Conservation (phyloP, 2,329 filamentous ascomycete genomes). For the Paecilomyces niveus region DNA sequence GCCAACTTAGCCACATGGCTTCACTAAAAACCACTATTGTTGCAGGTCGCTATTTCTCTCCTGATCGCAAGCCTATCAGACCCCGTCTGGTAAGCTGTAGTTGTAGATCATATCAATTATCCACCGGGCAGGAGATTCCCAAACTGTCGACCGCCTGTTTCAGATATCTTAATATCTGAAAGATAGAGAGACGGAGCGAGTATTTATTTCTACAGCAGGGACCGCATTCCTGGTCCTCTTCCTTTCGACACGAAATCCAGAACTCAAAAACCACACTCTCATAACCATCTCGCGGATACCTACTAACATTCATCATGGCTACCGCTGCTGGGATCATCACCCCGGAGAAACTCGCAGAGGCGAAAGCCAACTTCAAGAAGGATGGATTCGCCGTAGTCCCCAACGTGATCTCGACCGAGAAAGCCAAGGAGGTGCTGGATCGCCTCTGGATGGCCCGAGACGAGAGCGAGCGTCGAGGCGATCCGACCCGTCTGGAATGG, state of each 20-base stretch:
- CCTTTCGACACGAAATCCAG: neutral
- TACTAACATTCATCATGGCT: neutral
- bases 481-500: slow-evolving; percentile 14
- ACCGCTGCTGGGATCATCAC: neutral
- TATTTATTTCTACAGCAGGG: slow-evolving; percentile 1
- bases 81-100: neutral
- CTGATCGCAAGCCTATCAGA: neutral
- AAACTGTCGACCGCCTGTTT: neutral
- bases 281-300: neutral
- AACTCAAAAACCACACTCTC: neutral
- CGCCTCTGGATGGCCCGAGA: slow-evolving; percentile 20
- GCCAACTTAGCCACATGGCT: neutral
- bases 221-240: neutral
- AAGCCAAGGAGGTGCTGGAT: slow-evolving; percentile 11
- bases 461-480: slow-evolving; percentile 13
- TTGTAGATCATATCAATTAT: neutral
- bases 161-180: neutral
- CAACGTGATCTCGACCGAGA: slow-evolving; percentile 12
- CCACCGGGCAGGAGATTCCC: neutral
- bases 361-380: slow-evolving; percentile 9
- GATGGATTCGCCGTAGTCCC: slow-evolving; percentile 21
- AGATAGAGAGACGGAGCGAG: neutral
- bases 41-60: neutral
- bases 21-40: neutral
- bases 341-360: neutral